These are phyloP conservation scores for Deakozyma indianensis DNA, from an alignment of 805 yeast genomes.

Conservation along the genomic window DNA sequence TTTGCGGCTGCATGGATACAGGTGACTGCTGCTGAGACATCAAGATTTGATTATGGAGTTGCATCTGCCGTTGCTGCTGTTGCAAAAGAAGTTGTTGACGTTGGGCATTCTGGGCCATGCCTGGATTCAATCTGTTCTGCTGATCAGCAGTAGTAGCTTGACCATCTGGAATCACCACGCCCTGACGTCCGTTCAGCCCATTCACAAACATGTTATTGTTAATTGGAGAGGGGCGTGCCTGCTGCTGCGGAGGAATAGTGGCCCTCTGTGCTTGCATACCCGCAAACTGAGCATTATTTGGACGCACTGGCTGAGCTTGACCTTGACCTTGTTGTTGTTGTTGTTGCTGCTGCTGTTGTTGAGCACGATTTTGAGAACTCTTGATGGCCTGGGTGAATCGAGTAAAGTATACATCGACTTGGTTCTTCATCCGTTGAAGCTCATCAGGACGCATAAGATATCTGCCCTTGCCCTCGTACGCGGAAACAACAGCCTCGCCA, in stretches of 20 bases:
- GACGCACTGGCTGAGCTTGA: neutral
- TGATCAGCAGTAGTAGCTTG: neutral
- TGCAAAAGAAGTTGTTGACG: neutral
- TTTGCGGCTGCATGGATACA: constrained; percentile 4
- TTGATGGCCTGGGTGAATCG: neutral
- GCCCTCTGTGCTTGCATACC: neutral
- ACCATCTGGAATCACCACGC: neutral
- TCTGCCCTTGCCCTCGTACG: neutral
- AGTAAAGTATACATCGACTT: neutral
- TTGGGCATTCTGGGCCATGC: neutral
- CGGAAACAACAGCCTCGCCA: neutral
- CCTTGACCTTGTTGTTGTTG: neutral
- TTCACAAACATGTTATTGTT: neutral
- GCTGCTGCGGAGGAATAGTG: neutral
- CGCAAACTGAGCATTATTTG: neutral
- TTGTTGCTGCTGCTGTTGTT: neutral
- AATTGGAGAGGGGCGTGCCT: neutral
- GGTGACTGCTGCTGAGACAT: neutral
- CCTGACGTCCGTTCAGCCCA: neutral
- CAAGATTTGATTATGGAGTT: neutral
- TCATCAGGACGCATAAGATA: neutral
- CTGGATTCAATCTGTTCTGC: neutral
- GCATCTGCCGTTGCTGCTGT: constrained; percentile 2
- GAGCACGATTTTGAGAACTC: neutral
- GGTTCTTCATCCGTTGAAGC: neutral